Evolutionary conservation across 2,329 filamentous ascomycete species (phyloP).

Genomic region (Pseudogymnoascus verrucosus): DNA sequence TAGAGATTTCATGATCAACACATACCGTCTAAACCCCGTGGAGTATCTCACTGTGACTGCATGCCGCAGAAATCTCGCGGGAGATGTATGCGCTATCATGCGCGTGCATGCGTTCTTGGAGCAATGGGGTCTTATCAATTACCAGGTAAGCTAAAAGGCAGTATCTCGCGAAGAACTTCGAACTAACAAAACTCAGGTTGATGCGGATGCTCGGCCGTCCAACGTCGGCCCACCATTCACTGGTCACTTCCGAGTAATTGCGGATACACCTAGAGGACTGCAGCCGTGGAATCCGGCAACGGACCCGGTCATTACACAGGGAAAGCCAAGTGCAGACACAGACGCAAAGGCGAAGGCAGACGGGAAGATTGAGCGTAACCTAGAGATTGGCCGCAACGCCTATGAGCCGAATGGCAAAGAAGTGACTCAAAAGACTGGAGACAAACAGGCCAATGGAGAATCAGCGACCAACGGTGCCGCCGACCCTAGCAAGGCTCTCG

Average conservation of each 20-base stretch:
- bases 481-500: conserved; percentile 36
- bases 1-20: conserved; percentile 99
- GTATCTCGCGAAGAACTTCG: neutral
- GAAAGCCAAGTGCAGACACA: conserved; percentile 45
- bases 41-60: conserved; percentile 97
- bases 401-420: conserved; percentile 91
- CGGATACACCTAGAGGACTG: conserved; percentile 88
- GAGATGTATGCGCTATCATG: conserved; percentile 99
- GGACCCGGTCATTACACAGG: conserved; percentile 57
- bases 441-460: conserved; percentile 68
- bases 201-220: conserved; percentile 88
- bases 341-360: conserved; percentile 50
- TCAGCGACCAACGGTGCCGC: conserved; percentile 50
- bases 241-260: conserved; percentile 92
- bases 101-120: conserved; percentile 95
- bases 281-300: conserved; percentile 92
- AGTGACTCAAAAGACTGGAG: conserved; percentile 56
- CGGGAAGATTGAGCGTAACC: conserved; percentile 72
- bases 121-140: conserved; percentile 98
- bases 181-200: conserved; percentile 58
- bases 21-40: conserved; percentile 88
- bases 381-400: conserved; percentile 91
- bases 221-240: conserved; percentile 95
- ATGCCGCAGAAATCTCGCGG: conserved; percentile 87
- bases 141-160: conserved; percentile 58